Conservation (phyloP, 2,329 filamentous ascomycete species). For the Fonsecaea multimorphosa region DNA sequence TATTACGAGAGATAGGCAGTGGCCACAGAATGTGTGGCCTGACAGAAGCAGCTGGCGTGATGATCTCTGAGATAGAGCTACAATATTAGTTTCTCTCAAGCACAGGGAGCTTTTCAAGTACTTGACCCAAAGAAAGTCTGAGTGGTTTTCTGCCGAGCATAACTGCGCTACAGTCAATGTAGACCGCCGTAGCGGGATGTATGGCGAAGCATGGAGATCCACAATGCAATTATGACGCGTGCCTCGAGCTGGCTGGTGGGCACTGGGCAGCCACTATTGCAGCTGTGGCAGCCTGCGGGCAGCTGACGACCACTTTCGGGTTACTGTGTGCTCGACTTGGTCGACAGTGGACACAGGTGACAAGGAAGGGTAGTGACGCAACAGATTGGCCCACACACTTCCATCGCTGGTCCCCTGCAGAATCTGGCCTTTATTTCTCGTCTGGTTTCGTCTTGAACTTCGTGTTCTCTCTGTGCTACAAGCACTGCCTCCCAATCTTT, state of each 20-base stretch:
- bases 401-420: neutral
- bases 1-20: neutral
- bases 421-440: constrained; percentile 17
- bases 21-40: neutral
- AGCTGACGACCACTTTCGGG: neutral
- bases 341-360: neutral
- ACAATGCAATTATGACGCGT: neutral
- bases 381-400: neutral
- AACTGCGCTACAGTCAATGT: neutral
- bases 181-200: neutral
- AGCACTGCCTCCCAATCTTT: neutral
- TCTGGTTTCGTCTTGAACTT: constrained; percentile 4
- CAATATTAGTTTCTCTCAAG: neutral
- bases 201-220: neutral
- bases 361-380: constrained; percentile 22
- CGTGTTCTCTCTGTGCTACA: neutral
- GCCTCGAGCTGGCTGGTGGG: neutral
- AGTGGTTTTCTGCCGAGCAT: neutral
- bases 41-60: neutral
- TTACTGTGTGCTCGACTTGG: neutral
- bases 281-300: neutral
- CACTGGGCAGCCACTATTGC: neutral
- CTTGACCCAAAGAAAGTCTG: neutral
- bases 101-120: neutral
- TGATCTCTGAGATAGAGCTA: neutral